Evolutionary conservation across 306 rosid genomes (phyloP).

Genomic region (Cotoneaster glaucophyllus): DNA sequence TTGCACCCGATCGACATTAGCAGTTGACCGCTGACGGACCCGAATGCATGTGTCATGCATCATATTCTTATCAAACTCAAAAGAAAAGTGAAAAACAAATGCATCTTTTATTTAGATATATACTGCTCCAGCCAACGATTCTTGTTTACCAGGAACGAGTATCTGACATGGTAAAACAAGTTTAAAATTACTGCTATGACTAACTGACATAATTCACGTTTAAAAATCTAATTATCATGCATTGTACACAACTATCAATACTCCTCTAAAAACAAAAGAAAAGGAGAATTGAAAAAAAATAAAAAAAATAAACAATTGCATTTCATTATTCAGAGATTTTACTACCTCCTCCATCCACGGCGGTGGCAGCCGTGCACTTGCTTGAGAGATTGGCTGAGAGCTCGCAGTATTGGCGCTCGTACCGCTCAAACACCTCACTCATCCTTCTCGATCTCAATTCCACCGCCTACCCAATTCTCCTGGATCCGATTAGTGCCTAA

Average conservation of each 20-base stretch:
- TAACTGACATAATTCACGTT: too few species aligned
- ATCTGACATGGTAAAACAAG: too few species aligned
- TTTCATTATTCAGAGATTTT: neutral
- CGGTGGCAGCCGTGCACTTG: slow-evolving; percentile 41
- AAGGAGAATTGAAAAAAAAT: neutral
- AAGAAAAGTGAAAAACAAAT: neutral
- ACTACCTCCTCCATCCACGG: slow-evolving; percentile 54
- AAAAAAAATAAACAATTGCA: too few species aligned
- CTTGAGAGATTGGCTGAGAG: slow-evolving; percentile 39
- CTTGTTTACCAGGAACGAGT: too few species aligned
- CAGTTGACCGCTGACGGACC: too few species aligned
- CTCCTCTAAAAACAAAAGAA: neutral
- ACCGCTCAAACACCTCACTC: slow-evolving; percentile 23
- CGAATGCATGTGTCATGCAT: too few species aligned
- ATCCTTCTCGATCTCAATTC: neutral
- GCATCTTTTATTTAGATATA: neutral
- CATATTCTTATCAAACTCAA: too few species aligned
- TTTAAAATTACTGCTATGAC: too few species aligned
- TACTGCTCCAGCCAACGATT: too few species aligned
- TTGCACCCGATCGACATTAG: too few species aligned
- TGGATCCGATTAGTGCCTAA: neutral
- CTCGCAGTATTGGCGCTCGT: slow-evolving; percentile 47
- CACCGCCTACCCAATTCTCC: neutral
- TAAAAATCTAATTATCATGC: too few species aligned
- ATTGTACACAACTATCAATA: too few species aligned